These are phyloP conservation scores for Fusarium dimerum DNA, from an alignment of 2,329 filamentous ascomycete species.

Conservation along the genomic window DNA sequence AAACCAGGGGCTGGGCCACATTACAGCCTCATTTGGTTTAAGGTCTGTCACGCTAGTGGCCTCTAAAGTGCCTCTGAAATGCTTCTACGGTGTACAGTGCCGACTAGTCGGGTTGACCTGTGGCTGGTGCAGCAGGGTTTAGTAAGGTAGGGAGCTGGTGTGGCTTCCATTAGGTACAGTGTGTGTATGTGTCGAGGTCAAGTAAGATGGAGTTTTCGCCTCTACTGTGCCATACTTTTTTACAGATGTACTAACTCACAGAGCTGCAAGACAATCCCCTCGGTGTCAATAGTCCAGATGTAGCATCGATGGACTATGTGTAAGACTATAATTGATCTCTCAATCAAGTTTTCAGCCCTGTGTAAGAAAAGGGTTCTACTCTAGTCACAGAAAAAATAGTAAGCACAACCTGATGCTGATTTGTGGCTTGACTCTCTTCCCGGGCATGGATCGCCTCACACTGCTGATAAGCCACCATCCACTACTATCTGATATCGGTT, in stretches of 20 bases:
- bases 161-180: no score
- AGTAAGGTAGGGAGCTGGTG: neutral
- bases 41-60: slow-evolving; percentile 19
- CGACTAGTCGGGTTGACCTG: slow-evolving; percentile 1
- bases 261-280: no score
- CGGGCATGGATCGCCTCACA: neutral
- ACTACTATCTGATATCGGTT: neutral
- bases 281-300: no score
- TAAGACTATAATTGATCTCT: no score
- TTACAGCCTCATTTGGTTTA: slow-evolving; percentile 25
- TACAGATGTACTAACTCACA: no score
- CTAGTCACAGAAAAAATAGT: neutral
- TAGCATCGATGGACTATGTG: no score
- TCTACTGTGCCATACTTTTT: no score
- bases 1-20: slow-evolving; percentile 21
- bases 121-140: neutral
- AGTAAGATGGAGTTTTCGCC: no score
- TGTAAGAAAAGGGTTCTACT: no score
- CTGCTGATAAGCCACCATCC: neutral
- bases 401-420: neutral
- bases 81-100: slow-evolving; percentile 19
- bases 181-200: no score
- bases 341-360: no score
- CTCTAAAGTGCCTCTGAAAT: neutral
- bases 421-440: neutral